These are phyloP conservation scores for Neonectria magnoliae DNA, from an alignment of 2,329 filamentous ascomycete genomes.

Conservation along the genomic window DNA sequence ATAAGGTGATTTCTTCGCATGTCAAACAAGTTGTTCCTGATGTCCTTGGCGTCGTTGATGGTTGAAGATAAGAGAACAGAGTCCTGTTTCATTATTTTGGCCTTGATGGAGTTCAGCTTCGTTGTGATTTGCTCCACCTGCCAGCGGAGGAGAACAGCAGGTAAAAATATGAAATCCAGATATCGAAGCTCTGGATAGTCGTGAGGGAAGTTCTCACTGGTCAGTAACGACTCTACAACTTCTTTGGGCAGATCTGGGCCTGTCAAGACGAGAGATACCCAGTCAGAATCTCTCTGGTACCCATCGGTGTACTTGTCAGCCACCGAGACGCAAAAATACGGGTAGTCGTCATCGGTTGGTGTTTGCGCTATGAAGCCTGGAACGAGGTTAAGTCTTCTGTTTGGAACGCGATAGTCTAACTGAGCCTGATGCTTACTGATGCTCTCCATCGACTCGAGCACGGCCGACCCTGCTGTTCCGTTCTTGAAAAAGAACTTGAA, in stretches of 20 bases:
- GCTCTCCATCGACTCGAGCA: not conserved
- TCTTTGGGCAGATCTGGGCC: not conserved
- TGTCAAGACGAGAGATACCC: not conserved
- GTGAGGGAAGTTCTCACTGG: not conserved
- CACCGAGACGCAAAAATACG: conserved; percentile 1
- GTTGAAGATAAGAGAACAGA: not conserved
- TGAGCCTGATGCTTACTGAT: not conserved
- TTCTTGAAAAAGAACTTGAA: conserved; percentile 4
- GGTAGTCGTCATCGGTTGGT: conserved; percentile 1
- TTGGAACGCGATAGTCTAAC: not conserved
- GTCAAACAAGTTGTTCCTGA: not conserved
- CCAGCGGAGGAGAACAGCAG: conserved; percentile 1
- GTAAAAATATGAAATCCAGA: not conserved
- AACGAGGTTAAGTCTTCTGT: not conserved
- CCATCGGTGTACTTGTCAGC: conserved; percentile 2
- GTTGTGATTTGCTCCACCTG: conserved; percentile 2
- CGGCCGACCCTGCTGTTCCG: not conserved
- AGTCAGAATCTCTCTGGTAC: conserved; percentile 3
- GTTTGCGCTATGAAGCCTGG: conserved; percentile 1
- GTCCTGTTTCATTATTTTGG: not conserved
- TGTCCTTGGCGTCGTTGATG: not conserved
- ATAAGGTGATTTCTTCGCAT: not conserved
- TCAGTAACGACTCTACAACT: not conserved
- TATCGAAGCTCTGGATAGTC: conserved; percentile 3
- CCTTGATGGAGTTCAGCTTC: not conserved